Evolutionary conservation across 768 basidiomycete genomes (phyloP), one percentile per base, ranked within the genome.

Genomic region (Tephrocybe sp.): DNA sequence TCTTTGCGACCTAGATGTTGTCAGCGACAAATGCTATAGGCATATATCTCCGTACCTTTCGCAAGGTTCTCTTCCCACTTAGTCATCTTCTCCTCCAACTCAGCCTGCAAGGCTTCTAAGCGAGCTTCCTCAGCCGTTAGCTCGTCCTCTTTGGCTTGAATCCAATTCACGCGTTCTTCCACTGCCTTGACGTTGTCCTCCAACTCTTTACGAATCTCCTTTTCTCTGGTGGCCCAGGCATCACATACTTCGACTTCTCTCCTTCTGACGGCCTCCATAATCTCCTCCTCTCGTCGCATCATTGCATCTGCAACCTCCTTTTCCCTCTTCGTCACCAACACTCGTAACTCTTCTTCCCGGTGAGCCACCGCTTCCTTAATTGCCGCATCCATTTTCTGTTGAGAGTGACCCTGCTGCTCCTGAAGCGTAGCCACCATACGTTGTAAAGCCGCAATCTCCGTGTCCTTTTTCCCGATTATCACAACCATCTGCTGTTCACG

Each of bases 271-370:
- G 85, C 83, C 15, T 78, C 76, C 73, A 87, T 74, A 34, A 89
- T 82, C 61, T 87, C 86, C 47, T 84, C 80, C 56, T 90, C 88
- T 2, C 88, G 71, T 45, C 75, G 68, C 21, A 77, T 68, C 72
- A 88, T 87, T 6, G 83, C 80, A 22, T 64, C 66, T 1, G 79
- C 80, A 3, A 90, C 82, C 59, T 88, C 86, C 43, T 82, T 80
- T 62, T 90, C 87, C 25, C 86, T 77, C 59, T 81, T 77, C 60
- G 76, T 72, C 18, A 89, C 79, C 30, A 84, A 72, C 16, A 75
- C 67, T 1, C 86, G 77, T 29, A 91, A 68, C 57, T 88, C 88
- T 34, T 83, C 82, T 57, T 90, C 88, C 2, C 88, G 76, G 44
- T 72, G 71, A 15, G 70, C 64, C 9, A 90, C 74, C 0, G 84